A percentile compares a stretch with the other conserved stretches of the same genome.
These are phyloP conservation scores for Candida tetrigidarum DNA, from an alignment of 1,139 yeast species.

Conservation along the genomic window DNA sequence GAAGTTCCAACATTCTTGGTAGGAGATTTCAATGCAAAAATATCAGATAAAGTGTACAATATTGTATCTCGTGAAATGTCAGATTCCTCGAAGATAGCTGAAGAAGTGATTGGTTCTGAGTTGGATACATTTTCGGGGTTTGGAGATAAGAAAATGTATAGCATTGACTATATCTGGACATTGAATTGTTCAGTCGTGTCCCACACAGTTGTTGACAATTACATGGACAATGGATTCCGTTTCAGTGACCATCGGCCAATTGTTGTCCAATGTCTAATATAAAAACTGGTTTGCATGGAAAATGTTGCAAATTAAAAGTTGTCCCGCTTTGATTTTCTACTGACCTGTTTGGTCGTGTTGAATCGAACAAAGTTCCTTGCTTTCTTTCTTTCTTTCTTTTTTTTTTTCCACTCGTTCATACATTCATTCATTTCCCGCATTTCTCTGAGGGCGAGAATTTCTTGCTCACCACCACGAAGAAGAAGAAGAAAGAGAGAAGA, in stretches of 20 bases:
- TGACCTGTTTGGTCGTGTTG: neutral
- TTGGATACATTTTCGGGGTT: conserved; percentile 47
- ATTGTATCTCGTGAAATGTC: conserved; percentile 29
- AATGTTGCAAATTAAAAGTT: neutral
- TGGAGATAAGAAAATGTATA: conserved; percentile 21
- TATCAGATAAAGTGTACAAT: conserved; percentile 23
- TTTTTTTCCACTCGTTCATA: neutral
- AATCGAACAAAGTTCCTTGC: neutral
- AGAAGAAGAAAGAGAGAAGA: neutral
- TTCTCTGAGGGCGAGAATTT: neutral
- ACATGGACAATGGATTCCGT: conserved; percentile 26
- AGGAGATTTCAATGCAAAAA: conserved; percentile 40
- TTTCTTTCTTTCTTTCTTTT: neutral
- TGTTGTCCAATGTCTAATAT: conserved; percentile 26
- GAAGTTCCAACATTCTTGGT: conserved; percentile 33
- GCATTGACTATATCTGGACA: conserved; percentile 34
- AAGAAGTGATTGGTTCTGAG: conserved; percentile 26
- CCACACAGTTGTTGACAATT: conserved; percentile 38
- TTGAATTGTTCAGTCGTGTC: conserved; percentile 22
- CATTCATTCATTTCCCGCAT: conserved; percentile 3
- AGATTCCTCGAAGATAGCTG: conserved; percentile 26
- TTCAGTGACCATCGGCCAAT: conserved; percentile 53
- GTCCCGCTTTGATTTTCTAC: neutral
- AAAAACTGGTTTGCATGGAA: too few species aligned
- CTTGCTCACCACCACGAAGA: too few species aligned